Base-by-base conservation (phyloP, 2,329 filamentous ascomycete genomes). In the Alternaria postmessia region DNA sequence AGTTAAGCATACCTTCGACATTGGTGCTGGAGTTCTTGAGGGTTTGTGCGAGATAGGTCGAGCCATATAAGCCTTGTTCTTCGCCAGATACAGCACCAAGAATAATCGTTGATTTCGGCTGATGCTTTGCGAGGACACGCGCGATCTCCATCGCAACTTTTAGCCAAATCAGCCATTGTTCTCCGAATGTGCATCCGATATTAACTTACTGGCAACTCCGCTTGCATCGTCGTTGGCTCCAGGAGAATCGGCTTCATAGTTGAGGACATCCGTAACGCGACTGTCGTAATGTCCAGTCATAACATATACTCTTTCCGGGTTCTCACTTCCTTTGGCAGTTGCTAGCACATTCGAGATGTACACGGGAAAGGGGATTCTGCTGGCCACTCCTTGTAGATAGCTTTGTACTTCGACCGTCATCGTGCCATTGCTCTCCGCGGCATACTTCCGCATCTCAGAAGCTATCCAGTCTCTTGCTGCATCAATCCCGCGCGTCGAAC, bases 191-290 rank as follows among this genome's bases (percentile, higher is more conserved):
- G 20, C 2, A 20, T 51, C 1, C 8, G 3, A 3, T n/a, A 7
- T 14, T 28, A 18, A 66, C 70, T 28, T 67, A 79, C 76, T 75
- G 2, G 85, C 83, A 12, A 86, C 84, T 2, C 85, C 85, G 6
- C 81, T 84, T 0, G 84, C 86, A 67, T 88, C 85, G 66, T 88
- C 86, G 60, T 87, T 85, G 0, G 86, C 85, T 2, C 86, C 86
- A 0, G 86, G 86, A 2, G 84, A 82, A 64, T 87, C 84, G 34
- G 77, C 77, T 14, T 79, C 80, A 63, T 83, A 86, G 70, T 88
- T 81, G 51, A 83, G 72, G 0, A 84, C 70, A 61, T 88, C 80
- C 1, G 82, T 81, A 3, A 82, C 79, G 12, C 86, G 79, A 53
- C 79, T 83, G 65, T 88, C 86, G 69, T 87, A 87, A 66, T 87